Evolutionary conservation across 768 basidiomycete species (phyloP).

Genomic region (Melanogaster broomeanus): DNA sequence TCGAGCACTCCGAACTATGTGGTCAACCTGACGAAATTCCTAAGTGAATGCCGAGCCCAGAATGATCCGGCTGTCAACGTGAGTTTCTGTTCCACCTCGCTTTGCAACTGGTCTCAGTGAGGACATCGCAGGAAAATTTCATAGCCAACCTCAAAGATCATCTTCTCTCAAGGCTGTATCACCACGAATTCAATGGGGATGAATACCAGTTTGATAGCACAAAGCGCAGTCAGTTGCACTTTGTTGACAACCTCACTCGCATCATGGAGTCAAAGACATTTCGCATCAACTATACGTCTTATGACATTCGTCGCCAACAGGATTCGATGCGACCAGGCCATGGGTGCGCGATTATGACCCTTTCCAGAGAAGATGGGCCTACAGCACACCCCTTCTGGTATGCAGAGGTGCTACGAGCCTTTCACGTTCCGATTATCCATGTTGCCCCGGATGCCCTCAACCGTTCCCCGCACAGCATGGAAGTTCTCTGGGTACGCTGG

Average conservation of each 20-base stretch:
- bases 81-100: too few species aligned
- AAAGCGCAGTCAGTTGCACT: not conserved
- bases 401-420: constrained; percentile 22
- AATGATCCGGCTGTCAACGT: too few species aligned
- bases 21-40: not conserved
- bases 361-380: constrained; percentile 9
- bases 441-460: not conserved
- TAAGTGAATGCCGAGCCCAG: not conserved
- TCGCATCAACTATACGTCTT: constrained; percentile 3
- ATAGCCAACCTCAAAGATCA: not conserved
- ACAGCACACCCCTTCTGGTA: constrained; percentile 22
- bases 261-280: not conserved
- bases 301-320: not conserved
- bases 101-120: too few species aligned
- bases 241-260: not conserved
- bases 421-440: constrained; percentile 14
- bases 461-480: constrained; percentile 5
- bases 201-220: not conserved
- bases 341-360: constrained; percentile 22
- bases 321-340: constrained; percentile 12
- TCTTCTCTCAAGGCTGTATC: not conserved
- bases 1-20: not conserved
- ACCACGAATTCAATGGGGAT: not conserved
- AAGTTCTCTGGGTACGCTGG: constrained; percentile 45
- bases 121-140: too few species aligned